Conservation (phyloP, 2,329 filamentous ascomycete genomes). For the Lecanicillium sp. region DNA sequence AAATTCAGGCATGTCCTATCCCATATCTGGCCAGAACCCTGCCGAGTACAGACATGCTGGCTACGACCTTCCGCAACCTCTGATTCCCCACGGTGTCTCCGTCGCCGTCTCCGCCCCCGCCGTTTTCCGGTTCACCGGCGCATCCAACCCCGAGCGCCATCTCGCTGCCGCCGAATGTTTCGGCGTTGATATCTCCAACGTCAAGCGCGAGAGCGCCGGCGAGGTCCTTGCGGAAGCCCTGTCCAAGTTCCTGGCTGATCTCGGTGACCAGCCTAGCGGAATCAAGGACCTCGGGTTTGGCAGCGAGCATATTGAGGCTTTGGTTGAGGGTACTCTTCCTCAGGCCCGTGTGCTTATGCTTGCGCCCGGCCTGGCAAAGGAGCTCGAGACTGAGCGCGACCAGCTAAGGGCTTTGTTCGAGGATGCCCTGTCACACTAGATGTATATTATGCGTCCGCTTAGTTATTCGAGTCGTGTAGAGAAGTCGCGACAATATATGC, state of each 20-base stretch:
- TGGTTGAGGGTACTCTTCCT: conserved; percentile 93
- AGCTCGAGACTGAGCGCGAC: conserved; percentile 64
- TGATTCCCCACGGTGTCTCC: conserved; percentile 94
- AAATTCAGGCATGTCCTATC: conserved; percentile 79
- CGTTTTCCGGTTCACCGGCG: conserved; percentile 87
- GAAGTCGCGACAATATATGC: conserved; percentile 1
- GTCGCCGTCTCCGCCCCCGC: conserved; percentile 91
- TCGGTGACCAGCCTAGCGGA: conserved; percentile 88
- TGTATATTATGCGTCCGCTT: neutral
- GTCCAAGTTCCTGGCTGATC: conserved; percentile 67
- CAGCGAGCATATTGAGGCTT: conserved; percentile 64
- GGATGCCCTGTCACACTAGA: conserved; percentile 39
- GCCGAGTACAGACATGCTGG: conserved; percentile 75
- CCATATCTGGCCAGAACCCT: conserved; percentile 91
- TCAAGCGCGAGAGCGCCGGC: conserved; percentile 84
- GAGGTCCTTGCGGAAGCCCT: conserved; percentile 82
- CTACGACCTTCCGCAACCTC: conserved; percentile 68
- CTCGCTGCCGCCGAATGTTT: conserved; percentile 84
- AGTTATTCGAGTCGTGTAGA: conserved; percentile 2
- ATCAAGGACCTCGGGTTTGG: conserved; percentile 79
- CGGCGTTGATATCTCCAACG: conserved; percentile 80
- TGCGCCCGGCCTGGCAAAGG: conserved; percentile 71
- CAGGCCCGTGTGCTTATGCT: conserved; percentile 87
- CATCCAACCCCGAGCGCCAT: conserved; percentile 90
- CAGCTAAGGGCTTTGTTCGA: conserved; percentile 67